A percentile compares a stretch with the other conserved stretches of the same genome.
phyloP scores from a whole-genome alignment of 2,329 filamentous ascomycete species.

The Microdochium paspali region DNA sequence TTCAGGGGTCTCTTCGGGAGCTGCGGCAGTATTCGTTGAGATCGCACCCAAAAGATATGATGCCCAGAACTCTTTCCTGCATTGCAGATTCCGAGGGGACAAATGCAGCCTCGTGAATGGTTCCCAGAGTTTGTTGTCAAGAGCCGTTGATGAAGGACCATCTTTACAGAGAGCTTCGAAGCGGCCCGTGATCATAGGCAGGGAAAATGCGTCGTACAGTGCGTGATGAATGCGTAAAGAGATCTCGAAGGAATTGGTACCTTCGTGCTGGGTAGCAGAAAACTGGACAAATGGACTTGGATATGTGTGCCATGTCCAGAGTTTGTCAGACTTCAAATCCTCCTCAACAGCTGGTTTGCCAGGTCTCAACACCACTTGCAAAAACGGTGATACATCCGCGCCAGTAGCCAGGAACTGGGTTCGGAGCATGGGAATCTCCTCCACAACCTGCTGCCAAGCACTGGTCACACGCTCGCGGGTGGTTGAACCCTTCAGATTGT shows the following conservation, averaged over 20 bases:
- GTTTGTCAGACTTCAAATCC: neutral
- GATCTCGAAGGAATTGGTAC: slow-evolving; percentile 18
- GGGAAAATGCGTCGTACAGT: slow-evolving; percentile 77
- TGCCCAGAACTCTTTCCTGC: slow-evolving; percentile 31
- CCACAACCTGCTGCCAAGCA: slow-evolving; percentile 54
- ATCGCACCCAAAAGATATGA: slow-evolving; percentile 27
- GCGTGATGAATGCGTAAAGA: slow-evolving; percentile 70
- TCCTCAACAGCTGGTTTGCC: slow-evolving; percentile 19
- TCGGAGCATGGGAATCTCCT: slow-evolving; percentile 53
- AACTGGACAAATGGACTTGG: neutral
- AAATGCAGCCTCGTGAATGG: slow-evolving; percentile 12
- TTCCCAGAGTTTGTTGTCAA: slow-evolving; percentile 12
- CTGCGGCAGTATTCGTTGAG: neutral
- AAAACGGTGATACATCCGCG: slow-evolving; percentile 36
- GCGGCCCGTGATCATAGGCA: slow-evolving; percentile 50
- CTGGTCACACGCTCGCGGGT: slow-evolving; percentile 30
- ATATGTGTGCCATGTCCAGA: neutral
- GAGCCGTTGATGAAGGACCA: neutral
- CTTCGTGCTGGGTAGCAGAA: slow-evolving; percentile 1
- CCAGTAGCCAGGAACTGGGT: slow-evolving; percentile 53
- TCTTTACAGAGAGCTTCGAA: slow-evolving; percentile 17
- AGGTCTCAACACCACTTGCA: slow-evolving; percentile 51
- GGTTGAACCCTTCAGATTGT: slow-evolving; percentile 34
- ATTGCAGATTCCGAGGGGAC: neutral
- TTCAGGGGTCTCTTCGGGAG: neutral